Percentiles rank a stretch among this genome's conserved stretches.
Conservation (phyloP, 2,329 filamentous ascomycete species). For the Leptographium radiaticola region DNA sequence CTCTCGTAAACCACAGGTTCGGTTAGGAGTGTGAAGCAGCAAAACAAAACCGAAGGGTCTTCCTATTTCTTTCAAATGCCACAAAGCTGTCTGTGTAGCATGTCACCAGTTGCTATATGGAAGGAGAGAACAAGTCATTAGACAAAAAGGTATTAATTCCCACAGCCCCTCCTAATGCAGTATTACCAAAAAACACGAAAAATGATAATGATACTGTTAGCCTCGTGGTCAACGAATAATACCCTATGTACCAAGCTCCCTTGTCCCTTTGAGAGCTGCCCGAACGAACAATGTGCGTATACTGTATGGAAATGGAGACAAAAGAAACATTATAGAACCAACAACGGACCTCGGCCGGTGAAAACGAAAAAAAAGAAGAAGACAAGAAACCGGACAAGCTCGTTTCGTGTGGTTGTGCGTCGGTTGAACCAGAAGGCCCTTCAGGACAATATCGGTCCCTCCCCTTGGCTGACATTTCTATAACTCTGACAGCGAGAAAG, state of each 20-base stretch:
- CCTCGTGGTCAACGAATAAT: slow-evolving; percentile 12
- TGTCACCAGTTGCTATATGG: neutral
- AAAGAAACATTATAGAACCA: slow-evolving; percentile 3
- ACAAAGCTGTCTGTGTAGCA: too few relatives aligned
- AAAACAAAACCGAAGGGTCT: too few relatives aligned
- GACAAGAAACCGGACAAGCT: neutral
- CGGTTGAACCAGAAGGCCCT: neutral
- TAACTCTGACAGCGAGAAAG: neutral
- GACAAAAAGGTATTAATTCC: slow-evolving; percentile 2
- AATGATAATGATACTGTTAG: slow-evolving; percentile 18
- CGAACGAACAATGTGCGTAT: slow-evolving; percentile 15
- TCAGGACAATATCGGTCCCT: neutral
- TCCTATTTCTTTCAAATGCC: too few relatives aligned
- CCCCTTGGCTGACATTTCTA: neutral
- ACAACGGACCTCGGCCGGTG: neutral
- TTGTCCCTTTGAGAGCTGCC: slow-evolving; percentile 1
- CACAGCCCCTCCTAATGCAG: slow-evolving; percentile 24
- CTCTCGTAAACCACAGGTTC: too few relatives aligned
- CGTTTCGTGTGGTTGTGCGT: neutral
- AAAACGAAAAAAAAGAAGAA: neutral
- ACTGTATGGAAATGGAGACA: slow-evolving; percentile 14
- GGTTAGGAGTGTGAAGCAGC: too few relatives aligned
- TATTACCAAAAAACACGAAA: slow-evolving; percentile 27
- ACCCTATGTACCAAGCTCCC: slow-evolving; percentile 11
- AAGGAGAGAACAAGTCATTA: slow-evolving; percentile 1